phyloP scores from a whole-genome alignment of 139 green algal species.

The Coelastrella sp. region DNA sequence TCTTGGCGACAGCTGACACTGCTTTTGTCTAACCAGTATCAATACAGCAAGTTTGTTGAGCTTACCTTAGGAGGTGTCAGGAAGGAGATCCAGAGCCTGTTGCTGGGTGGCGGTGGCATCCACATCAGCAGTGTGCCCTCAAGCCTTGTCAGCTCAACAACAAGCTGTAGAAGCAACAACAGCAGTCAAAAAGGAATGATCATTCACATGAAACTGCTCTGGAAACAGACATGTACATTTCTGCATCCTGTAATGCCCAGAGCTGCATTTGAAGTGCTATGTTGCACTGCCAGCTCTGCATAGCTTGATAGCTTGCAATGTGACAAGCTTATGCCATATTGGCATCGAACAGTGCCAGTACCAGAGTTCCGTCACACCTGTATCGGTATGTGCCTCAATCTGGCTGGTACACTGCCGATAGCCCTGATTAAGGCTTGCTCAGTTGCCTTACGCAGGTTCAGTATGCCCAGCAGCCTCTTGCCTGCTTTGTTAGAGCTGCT shows the following conservation, averaged over 20 bases:
- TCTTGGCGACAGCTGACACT: no score
- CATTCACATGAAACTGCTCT: no score
- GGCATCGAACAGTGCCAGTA: no score
- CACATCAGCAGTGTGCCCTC: constrained; percentile 47
- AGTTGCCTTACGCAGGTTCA: constrained; percentile 1
- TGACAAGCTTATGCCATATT: no score
- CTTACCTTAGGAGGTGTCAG: constrained; percentile 30
- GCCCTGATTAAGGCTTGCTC: neutral
- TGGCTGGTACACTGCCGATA: neutral
- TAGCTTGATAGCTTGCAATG: no score
- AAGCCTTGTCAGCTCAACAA: constrained; percentile 36
- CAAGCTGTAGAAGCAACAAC: neutral
- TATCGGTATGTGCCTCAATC: neutral
- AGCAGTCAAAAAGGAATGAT: neutral
- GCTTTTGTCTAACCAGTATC: neutral
- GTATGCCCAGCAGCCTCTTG: constrained; percentile 24
- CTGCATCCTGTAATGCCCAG: no score
- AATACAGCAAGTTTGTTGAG: neutral
- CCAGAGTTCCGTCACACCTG: neutral
- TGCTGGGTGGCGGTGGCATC: constrained; percentile 40
- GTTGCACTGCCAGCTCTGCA: no score
- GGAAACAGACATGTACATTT: no score
- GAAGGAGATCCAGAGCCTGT: constrained; percentile 52
- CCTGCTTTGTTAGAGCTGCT: constrained; percentile 3
- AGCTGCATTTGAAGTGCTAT: no score